These are phyloP conservation scores for Arthrobotrys pseudoclavata DNA, from an alignment of 2,329 filamentous ascomycete genomes.

Conservation along the genomic window DNA sequence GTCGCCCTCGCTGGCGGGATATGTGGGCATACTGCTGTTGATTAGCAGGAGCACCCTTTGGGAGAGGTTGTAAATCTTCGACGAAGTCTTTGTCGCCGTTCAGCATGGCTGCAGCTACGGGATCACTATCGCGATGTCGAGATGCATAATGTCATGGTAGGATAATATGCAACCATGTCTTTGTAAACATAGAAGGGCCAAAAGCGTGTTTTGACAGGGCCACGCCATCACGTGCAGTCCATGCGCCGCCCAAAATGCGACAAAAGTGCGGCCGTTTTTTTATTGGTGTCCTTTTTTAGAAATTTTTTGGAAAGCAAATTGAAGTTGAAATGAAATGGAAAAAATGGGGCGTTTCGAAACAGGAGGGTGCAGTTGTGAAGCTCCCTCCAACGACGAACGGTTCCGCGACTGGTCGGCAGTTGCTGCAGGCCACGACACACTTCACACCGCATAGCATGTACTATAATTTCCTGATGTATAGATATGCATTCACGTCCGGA, in stretches of 20 bases:
- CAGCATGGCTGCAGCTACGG: constrained; percentile 14
- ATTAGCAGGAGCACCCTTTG: neutral
- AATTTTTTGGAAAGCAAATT: neutral
- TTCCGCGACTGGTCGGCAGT: constrained; percentile 7
- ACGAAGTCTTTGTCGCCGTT: constrained; percentile 10
- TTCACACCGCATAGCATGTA: constrained; percentile 7
- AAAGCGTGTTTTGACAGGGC: constrained; percentile 22
- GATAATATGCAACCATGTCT: too few relatives aligned
- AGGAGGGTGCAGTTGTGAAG: neutral
- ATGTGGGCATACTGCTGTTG: constrained; percentile 10
- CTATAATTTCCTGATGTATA: neutral
- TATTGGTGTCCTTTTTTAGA: constrained; percentile 19
- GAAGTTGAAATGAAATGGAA: constrained; percentile 1
- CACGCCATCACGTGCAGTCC: constrained; percentile 38
- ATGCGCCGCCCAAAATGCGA: constrained; percentile 1
- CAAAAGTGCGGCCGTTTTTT: constrained; percentile 14
- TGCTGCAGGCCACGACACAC: constrained; percentile 26
- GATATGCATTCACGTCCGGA: neutral
- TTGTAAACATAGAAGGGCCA: constrained; percentile 25
- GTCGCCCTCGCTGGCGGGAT: constrained; percentile 42
- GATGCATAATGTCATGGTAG: constrained; percentile 21
- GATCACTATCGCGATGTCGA: constrained; percentile 20
- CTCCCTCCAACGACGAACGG: neutral
- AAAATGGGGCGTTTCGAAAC: constrained; percentile 6
- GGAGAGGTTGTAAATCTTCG: neutral